These are phyloP conservation scores for Themeda triandra DNA, from an alignment of 176 grass and related monocot species.

Conservation along the genomic window DNA sequence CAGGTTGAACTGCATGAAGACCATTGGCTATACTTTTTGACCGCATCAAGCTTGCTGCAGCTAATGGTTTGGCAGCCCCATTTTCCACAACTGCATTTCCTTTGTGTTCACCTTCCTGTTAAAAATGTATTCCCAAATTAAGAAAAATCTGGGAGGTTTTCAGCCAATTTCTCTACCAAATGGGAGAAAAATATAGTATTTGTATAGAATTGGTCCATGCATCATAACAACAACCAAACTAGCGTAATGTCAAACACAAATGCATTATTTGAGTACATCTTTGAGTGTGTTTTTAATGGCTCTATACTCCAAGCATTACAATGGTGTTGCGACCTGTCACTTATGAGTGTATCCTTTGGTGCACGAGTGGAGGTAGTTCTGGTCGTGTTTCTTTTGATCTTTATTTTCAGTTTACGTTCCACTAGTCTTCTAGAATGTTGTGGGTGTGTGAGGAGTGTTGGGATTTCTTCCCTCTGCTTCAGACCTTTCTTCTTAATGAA, in stretches of 20 bases:
- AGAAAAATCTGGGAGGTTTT: background rate
- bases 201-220: constrained; percentile 7
- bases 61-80: constrained; percentile 50
- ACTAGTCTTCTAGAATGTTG: background rate
- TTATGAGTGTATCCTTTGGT: background rate
- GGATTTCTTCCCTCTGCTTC: background rate
- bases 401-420: background rate
- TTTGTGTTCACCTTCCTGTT: constrained; percentile 62
- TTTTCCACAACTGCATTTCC: constrained; percentile 57
- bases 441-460: background rate
- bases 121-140: constrained; percentile 26
- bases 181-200: constrained; percentile 7
- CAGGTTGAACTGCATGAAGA: constrained; percentile 86
- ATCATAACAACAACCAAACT: constrained; percentile 16
- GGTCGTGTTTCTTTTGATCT: background rate
- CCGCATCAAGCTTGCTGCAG: constrained; percentile 67
- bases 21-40: constrained; percentile 87
- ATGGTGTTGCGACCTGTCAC: background rate
- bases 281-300: background rate
- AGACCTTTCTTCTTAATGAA: background rate
- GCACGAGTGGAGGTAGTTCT: background rate
- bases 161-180: constrained; percentile 4
- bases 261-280: constrained; percentile 5
- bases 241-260: constrained; percentile 16
- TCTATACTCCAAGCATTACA: background rate